Evolutionary conservation across 306 rosid species (phyloP), one percentile per base, ranked within the genome.

Genomic region (Citrullus amarus): DNA sequence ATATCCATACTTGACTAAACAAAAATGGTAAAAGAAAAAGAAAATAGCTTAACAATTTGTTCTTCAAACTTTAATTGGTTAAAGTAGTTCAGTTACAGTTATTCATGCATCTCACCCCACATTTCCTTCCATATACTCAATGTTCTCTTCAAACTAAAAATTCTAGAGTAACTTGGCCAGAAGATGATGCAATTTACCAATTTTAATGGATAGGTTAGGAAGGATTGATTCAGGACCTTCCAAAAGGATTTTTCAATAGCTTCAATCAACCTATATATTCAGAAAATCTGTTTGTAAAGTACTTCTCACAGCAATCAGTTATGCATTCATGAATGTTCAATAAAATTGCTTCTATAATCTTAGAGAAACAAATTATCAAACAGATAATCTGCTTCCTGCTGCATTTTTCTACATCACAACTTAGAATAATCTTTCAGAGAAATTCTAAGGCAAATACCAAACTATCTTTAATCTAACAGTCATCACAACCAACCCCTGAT

Each of bases 1-100:
- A 48, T 25, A 68, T 68, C 10, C 79, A 83, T 75, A 79, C 80
- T 59, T 78, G 82, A 82, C 51, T 60, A 85, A 53, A 22, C 53
- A 36, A 4, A 75, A 56, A 39, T 51, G 48, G 30, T 34, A 8
- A 13, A 51, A 8, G 12, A 43, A 16, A 2, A 3, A 30, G 28
- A 6, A 7, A 71, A 25, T 6, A 48, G n/a, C 57, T 25, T 8
- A 12, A 46, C 54, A 46, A 28, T 14, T 48, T 72, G 9, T 51
- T 72, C 61, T 72, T 72, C 41, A 72, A 50, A 72, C 25, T 25
- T 25, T 38, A 13, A 13, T 10, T 22, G 57, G 22, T 46, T 46
- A 70, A 38, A 70, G n/a, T 43, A 8, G 32, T 20, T 18, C 34
- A n/a, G 11, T 41, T 17, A 17, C 32, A 12, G 53, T 11, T 16